Evolutionary conservation across 2,329 filamentous ascomycete species (phyloP), one percentile per base, ranked within the genome.

Genomic region (Xylaria multiplex): DNA sequence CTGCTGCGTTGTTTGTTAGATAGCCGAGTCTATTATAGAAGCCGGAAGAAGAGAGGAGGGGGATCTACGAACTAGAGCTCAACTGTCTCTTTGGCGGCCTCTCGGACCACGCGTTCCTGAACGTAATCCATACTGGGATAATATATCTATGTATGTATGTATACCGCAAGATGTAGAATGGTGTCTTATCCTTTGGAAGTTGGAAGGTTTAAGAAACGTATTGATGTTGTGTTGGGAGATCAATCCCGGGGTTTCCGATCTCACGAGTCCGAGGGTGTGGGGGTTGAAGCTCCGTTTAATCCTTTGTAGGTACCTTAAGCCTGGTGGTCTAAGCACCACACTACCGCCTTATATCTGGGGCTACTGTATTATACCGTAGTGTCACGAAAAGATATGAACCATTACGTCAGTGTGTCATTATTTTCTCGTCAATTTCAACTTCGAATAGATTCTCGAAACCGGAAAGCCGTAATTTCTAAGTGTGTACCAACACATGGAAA

Each of bases 41-140:
- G 48, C 27, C 5, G n/a, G 50, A 59, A 58, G 45, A 24, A 24
- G n/a, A 24, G 13, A 27, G 11, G 45, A n/a, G 30, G 8, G 14
- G 42, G 27, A 48, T 50, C 49, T 4, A 60, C 64, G 43, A n/a
- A 71, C 68, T 66, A 57, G 62, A 65, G 58, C 8, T 66, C 57
- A 24, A 62, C 62, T 4, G 60, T 43, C 69, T 79, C 81, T 71
- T 82, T 80, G 60, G 77, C 80, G 68, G 84, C 85, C 76, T 86
- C 82, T 67, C 87, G 82, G 71, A 81, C 81, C 73, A 87, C 81
- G 69, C 84, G 83, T 67, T 85, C 82, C 74, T 86, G 81, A 72
- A 87, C 82, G 80, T 88, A 86, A 64, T 88, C 85, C 86, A 88
- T 88, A 11, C 54, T 8, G 54, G 19, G 22, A 9, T 53, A 11